Evolutionary conservation across 2,329 filamentous ascomycete species (phyloP), one percentile per base, ranked within the genome.

Genomic region (Ophiosphaerella herpotricha): DNA sequence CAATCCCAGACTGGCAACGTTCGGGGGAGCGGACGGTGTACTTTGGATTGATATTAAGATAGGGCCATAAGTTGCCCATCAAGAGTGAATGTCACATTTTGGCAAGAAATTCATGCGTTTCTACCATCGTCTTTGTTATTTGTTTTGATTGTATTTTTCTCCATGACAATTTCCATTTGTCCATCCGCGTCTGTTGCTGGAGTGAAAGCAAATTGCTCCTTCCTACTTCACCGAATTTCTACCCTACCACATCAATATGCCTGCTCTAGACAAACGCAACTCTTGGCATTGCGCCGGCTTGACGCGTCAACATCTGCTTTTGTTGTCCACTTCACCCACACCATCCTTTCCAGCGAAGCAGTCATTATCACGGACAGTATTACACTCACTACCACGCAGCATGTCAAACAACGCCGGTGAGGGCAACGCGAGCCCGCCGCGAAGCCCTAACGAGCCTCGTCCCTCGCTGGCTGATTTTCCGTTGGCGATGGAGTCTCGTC

Each of bases 1-100:
- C 31, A 21, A 57, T 36, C 32, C 55, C 55, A 4, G 48, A 31
- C 24, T 52, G 56, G 2, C 50, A 48, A 42, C 48, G 45, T 13
- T 44, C 33, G 5, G 52, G 41, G 40, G 57, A 64, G 40, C 45
- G 46, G 46, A 54, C 38, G 0, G 58, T 64, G 11, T 64, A 64
- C 52, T 18, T 63, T 34, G 60, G 60, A 9, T 55, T 47, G 53
- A 24, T 34, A 36, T 36, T 51, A 34, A 41, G 39, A 5, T 29
- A 29, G 26, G 26, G 7, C 26, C 7, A 29, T 7, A 29, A 29
- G 26, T 8, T 11, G 11, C 26, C 26, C 11, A 29, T 8, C 11
- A 29, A 29, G 26, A 29, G 7, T 29, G 11, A 29, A 5, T 11
- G 11, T 29, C 5, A 11, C 2, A 21, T 21, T 21, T 21, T 21